Conservation (phyloP, 176 grass and related monocot species). For the Saccharum spontaneum region DNA sequence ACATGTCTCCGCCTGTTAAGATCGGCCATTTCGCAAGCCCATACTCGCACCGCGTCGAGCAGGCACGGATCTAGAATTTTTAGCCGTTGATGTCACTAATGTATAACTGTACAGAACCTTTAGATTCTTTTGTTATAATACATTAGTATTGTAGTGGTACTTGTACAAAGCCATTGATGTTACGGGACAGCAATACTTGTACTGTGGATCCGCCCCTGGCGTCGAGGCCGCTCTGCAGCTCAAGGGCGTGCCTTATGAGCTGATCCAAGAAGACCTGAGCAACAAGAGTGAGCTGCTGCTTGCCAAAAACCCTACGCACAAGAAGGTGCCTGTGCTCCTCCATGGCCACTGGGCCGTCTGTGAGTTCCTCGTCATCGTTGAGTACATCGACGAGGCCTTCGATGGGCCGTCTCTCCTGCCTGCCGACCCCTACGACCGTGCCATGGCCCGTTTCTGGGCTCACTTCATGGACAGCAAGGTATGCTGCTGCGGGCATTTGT, state of each 20-base stretch:
- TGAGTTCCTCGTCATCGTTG: slow-evolving; percentile 34
- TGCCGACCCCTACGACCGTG: slow-evolving; percentile 28
- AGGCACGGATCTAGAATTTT: too few relatives aligned
- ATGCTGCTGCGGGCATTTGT: too few relatives aligned
- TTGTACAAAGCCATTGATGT: too few relatives aligned
- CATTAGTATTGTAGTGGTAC: too few relatives aligned
- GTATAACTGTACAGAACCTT: too few relatives aligned
- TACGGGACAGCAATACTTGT: too few relatives aligned
- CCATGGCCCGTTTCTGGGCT: slow-evolving; percentile 39
- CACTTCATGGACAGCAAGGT: slow-evolving; percentile 41
- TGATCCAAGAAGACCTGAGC: slow-evolving; percentile 29
- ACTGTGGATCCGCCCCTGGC: too few relatives aligned
- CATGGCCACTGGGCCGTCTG: slow-evolving; percentile 23
- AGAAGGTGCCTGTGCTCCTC: slow-evolving; percentile 46
- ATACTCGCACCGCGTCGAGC: background rate
- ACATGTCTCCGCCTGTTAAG: too few relatives aligned
- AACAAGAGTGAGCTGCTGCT: slow-evolving; percentile 45
- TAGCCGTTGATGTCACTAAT: too few relatives aligned
- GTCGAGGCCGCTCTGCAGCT: slow-evolving; percentile 27
- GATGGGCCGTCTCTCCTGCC: slow-evolving; percentile 29
- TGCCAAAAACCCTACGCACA: slow-evolving; percentile 31
- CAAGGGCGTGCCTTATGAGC: slow-evolving; percentile 43
- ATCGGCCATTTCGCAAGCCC: too few relatives aligned
- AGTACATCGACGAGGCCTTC: slow-evolving; percentile 46
- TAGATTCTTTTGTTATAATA: too few relatives aligned